Percentiles rank a stretch among this genome's conserved stretches.
phyloP scores from a whole-genome alignment of 768 basidiomycete genomes.

The Phanerochaete carnosa region DNA sequence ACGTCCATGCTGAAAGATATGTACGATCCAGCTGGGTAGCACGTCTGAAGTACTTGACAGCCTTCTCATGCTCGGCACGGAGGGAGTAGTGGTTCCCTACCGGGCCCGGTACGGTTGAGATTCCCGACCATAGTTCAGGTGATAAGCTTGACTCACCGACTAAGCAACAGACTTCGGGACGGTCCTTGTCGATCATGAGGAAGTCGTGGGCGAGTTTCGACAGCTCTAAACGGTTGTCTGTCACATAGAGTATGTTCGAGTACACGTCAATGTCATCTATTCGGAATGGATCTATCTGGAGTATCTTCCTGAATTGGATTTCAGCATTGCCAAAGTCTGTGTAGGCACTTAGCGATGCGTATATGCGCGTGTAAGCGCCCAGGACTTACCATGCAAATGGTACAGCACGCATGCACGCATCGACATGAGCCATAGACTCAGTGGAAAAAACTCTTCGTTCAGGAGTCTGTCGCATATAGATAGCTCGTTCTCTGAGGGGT shows the following conservation, averaged over 20 bases:
- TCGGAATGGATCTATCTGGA: constrained; percentile 77
- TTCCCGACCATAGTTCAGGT: not conserved
- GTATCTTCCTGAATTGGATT: constrained; percentile 79
- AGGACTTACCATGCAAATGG: constrained; percentile 76
- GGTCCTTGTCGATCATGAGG: constrained; percentile 82
- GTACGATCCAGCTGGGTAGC: constrained; percentile 94
- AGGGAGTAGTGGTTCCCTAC: constrained; percentile 97
- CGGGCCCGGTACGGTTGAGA: not conserved
- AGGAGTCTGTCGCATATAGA: constrained; percentile 78
- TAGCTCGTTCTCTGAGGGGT: constrained; percentile 83
- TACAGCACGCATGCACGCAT: constrained; percentile 85
- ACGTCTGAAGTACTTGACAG: constrained; percentile 90
- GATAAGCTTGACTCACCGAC: constrained; percentile 62
- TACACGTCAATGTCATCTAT: constrained; percentile 95
- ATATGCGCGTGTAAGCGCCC: not conserved
- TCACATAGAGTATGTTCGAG: constrained; percentile 96
- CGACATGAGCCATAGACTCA: constrained; percentile 83
- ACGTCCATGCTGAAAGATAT: constrained; percentile 95
- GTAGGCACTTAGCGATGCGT: not conserved
- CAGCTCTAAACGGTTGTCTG: constrained; percentile 82
- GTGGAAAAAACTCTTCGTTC: constrained; percentile 68
- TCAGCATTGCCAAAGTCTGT: constrained; percentile 88
- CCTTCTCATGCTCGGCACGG: constrained; percentile 91
- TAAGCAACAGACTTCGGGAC: constrained; percentile 94
- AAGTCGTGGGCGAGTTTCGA: constrained; percentile 92